These are phyloP conservation scores for Epichloe typhina DNA, from an alignment of 2,329 filamentous ascomycete species.

Conservation along the genomic window DNA sequence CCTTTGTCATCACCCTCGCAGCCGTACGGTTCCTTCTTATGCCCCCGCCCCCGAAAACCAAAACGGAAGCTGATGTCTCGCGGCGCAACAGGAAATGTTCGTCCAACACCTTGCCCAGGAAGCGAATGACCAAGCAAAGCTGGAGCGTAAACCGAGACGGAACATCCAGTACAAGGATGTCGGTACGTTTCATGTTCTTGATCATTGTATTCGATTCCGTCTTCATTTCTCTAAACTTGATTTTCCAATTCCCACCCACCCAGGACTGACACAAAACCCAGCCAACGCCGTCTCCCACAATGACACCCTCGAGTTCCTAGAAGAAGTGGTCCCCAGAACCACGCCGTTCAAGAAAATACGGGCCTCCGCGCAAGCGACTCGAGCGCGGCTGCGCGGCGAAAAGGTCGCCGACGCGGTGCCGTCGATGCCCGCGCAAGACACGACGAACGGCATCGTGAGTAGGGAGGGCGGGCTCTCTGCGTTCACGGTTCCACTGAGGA, in stretches of 20 bases:
- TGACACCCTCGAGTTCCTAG: conserved; percentile 89
- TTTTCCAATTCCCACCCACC: too few species aligned
- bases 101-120: conserved; percentile 82
- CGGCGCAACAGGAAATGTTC: conserved; percentile 63
- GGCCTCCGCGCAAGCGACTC: conserved; percentile 39
- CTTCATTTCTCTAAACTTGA: not conserved
- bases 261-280: conserved; percentile 18
- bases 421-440: conserved; percentile 4
- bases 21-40: conserved; percentile 40
- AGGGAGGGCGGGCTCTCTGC: conserved; percentile 10
- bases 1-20: conserved; percentile 85
- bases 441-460: conserved; percentile 11
- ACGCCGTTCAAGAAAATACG: conserved; percentile 69
- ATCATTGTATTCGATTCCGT: too few species aligned
- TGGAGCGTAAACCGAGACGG: conserved; percentile 80
- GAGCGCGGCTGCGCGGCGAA: conserved; percentile 30
- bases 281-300: conserved; percentile 75
- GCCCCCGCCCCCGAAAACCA: too few species aligned
- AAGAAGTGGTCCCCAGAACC: conserved; percentile 82
- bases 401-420: conserved; percentile 13
- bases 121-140: conserved; percentile 75
- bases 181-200: conserved; percentile 35
- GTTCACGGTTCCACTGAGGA: conserved; percentile 11
- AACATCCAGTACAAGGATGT: conserved; percentile 96
- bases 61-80: not conserved